phyloP scores from a whole-genome alignment of 2,329 filamentous ascomycete species.

The Exophiala viscosa region DNA sequence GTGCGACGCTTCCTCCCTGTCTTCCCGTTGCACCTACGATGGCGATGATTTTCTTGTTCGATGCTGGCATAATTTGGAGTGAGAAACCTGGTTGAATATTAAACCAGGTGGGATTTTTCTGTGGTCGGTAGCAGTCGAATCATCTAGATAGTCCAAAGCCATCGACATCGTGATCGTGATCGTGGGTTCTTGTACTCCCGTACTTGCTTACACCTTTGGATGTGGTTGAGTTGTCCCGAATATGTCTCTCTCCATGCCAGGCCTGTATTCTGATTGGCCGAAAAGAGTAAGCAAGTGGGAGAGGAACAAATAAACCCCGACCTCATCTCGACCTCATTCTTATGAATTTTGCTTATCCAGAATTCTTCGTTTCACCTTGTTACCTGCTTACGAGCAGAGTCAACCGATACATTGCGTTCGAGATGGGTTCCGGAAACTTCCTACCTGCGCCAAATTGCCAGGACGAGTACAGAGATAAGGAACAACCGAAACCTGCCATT shows the following conservation, averaged over 20 bases:
- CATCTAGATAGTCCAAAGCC: background rate
- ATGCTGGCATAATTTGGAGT: background rate
- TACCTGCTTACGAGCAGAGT: background rate
- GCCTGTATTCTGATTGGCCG: constrained; percentile 6
- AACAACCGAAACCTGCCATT: background rate
- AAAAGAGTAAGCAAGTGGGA: constrained; percentile 6
- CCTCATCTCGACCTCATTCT: background rate
- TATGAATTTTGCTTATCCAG: background rate
- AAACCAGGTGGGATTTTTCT: background rate
- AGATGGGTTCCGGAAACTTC: too few species aligned
- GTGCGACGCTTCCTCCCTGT: constrained; percentile 10
- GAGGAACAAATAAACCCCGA: background rate
- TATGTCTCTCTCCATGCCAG: background rate
- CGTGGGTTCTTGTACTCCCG: background rate
- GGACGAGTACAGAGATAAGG: background rate
- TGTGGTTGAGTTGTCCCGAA: background rate
- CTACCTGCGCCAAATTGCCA: background rate
- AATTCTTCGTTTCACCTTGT: background rate
- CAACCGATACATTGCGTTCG: too few species aligned
- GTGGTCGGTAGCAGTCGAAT: too few species aligned
- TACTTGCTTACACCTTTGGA: constrained; percentile 1
- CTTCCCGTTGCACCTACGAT: constrained; percentile 12
- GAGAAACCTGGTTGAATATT: background rate
- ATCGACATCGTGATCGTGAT: background rate
- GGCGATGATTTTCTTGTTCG: constrained; percentile 10